phyloP scores from a whole-genome alignment of 768 basidiomycete genomes.

The Lentinula raphanica region DNA sequence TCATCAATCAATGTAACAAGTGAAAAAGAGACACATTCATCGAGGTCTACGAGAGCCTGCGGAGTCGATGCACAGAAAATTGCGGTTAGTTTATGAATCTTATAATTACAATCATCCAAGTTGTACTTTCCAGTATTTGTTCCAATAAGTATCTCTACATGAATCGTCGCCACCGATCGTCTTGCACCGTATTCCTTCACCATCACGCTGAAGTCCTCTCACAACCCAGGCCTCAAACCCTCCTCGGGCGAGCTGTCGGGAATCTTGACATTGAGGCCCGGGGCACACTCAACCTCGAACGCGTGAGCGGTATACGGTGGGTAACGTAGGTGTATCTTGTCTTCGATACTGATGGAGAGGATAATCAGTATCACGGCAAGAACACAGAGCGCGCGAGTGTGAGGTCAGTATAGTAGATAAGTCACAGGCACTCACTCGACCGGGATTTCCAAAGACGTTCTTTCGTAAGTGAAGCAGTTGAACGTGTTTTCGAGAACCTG shows the following conservation, averaged over 20 bases:
- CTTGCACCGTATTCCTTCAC: too few relatives aligned
- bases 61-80: too few relatives aligned
- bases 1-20: too few relatives aligned
- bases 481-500: constrained; percentile 9
- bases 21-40: too few relatives aligned
- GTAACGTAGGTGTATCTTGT: not conserved
- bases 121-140: too few relatives aligned
- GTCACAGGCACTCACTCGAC: not conserved
- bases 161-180: too few relatives aligned
- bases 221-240: not conserved
- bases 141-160: too few relatives aligned
- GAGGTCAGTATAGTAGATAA: not conserved
- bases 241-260: not conserved
- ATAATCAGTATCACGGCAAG: not conserved
- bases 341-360: not conserved
- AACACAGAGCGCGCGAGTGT: not conserved
- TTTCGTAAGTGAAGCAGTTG: constrained; percentile 5
- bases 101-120: too few relatives aligned
- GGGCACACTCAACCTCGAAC: not conserved
- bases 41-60: too few relatives aligned
- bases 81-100: too few relatives aligned
- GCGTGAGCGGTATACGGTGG: constrained; percentile 6
- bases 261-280: not conserved
- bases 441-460: constrained; percentile 2
- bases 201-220: not conserved